phyloP scores from a whole-genome alignment of 163 green algal genomes.

The Picocystis sp. region DNA sequence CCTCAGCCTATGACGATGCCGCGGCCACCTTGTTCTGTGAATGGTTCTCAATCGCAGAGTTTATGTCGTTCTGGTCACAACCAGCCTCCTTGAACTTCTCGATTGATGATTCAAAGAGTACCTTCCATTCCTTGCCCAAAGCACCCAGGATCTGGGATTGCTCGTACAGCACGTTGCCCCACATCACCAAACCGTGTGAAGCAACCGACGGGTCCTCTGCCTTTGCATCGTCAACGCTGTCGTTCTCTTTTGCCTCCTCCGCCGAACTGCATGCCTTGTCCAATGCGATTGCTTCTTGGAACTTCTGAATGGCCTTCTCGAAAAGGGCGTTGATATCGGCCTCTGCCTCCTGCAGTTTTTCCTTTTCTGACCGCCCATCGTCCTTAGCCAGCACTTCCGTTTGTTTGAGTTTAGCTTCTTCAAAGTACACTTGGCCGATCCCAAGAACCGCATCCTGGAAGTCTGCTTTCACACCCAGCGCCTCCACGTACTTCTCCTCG shows the following conservation, averaged over 20 bases:
- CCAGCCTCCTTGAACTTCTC: constrained; percentile 42
- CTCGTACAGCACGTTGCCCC: constrained; percentile 73
- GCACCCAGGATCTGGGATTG: constrained; percentile 50
- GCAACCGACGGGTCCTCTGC: constrained; percentile 1
- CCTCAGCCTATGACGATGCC: too few relatives aligned
- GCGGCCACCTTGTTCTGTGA: too few relatives aligned
- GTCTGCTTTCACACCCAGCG: constrained; percentile 43
- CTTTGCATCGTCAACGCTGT: not conserved
- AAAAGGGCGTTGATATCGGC: not conserved
- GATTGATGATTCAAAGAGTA: constrained; percentile 38
- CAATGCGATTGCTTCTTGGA: not conserved
- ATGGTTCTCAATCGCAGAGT: constrained; percentile 1
- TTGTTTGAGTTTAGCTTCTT: constrained; percentile 48
- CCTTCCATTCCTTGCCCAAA: constrained; percentile 27
- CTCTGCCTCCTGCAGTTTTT: constrained; percentile 24
- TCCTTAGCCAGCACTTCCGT: constrained; percentile 11
- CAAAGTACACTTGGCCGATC: constrained; percentile 47
- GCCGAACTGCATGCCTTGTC: not conserved
- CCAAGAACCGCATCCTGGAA: constrained; percentile 45
- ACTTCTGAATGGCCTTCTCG: too few relatives aligned
- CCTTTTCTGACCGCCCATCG: constrained; percentile 22
- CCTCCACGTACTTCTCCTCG: constrained; percentile 33
- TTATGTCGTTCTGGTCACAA: constrained; percentile 48
- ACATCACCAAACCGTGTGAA: constrained; percentile 25
- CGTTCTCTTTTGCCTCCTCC: not conserved